Evolutionary conservation across 2,329 filamentous ascomycete species (phyloP), one percentile per base, ranked within the genome.

Genomic region (Tetracladium maxilliforme): DNA sequence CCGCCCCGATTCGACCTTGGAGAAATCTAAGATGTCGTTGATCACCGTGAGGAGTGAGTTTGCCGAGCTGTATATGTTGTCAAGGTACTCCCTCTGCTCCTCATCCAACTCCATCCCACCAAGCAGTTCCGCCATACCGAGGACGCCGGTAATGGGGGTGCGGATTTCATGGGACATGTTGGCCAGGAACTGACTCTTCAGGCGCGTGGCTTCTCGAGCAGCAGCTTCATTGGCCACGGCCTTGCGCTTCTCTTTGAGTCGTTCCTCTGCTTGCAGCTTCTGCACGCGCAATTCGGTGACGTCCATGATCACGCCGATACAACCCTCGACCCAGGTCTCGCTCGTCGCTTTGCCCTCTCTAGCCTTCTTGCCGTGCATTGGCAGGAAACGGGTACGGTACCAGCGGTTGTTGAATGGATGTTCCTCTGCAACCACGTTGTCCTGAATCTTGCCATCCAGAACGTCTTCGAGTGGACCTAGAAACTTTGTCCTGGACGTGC

Each of bases 1-100:
- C 6, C 74, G 61, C 4, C 80, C 79, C 7, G 75, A 81, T 43
- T 86, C 80, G 3, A 83, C 74, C 46, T 92, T 92, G 4, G 81
- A 90, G 44, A 92, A 86, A 48, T 92, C 83, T 3, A 92, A 56
- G 28, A 92, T 92, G 40, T 92, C 83, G 41, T 92, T 92, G 48
- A 92, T 92, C 20, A 92, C 77, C 0, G 81, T 87, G 12, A 92
- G 57, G 4, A 92, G 54, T 3, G 79, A 82, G 34, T 87, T 84
- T 0, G 77, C 80, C 6, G 78, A 86, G 25, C 76, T 64, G 39
- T 81, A 73, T 6, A 87, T 81, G 32, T 82, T 83, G 35, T 82
- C 75, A 4, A 78, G 73, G 32, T 71, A 80, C 29, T 84, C 77
- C 30, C 64, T 61, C 39, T 83, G 76, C 36, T 84, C 78, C n/a